Conservation (phyloP, 2,329 filamentous ascomycete genomes). For the Cladophialophora chaetospira region DNA sequence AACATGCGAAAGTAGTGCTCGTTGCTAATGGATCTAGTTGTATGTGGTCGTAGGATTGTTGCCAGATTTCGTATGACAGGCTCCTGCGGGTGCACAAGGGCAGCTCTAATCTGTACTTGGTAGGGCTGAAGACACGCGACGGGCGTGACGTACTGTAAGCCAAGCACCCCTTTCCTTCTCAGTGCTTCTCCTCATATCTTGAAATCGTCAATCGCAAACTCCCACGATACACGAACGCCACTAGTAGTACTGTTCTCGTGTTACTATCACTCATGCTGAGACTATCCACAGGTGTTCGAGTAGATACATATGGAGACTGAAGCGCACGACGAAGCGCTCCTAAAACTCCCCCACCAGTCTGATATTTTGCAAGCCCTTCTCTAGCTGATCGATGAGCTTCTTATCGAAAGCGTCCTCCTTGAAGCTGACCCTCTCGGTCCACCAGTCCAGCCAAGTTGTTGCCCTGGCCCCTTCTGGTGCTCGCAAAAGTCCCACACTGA, state of each 20-base stretch:
- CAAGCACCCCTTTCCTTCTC: neutral
- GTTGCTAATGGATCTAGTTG: neutral
- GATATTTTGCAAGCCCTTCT: slow-evolving; percentile 20
- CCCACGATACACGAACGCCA: no score
- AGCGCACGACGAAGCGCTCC: neutral
- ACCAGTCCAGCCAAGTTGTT: slow-evolving; percentile 65
- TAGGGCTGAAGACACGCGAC: neutral
- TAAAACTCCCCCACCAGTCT: neutral
- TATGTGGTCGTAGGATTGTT: neutral
- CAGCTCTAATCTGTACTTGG: no score
- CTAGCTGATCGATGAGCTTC: slow-evolving; percentile 31
- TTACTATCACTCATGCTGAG: no score
- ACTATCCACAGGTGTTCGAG: neutral
- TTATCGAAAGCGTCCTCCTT: slow-evolving; percentile 53
- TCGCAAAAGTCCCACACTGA: slow-evolving; percentile 62
- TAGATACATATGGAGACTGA: neutral
- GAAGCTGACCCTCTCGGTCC: slow-evolving; percentile 60
- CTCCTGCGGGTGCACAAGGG: no score
- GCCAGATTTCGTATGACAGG: neutral
- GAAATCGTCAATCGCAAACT: no score
- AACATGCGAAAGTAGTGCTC: no score
- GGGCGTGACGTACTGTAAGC: slow-evolving; percentile 3
- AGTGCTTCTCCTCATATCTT: no score
- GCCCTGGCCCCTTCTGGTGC: slow-evolving; percentile 56
- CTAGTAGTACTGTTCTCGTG: no score